Base-by-base conservation (phyloP, 805 yeast genomes). In the Starmerella kuoi region DNA sequence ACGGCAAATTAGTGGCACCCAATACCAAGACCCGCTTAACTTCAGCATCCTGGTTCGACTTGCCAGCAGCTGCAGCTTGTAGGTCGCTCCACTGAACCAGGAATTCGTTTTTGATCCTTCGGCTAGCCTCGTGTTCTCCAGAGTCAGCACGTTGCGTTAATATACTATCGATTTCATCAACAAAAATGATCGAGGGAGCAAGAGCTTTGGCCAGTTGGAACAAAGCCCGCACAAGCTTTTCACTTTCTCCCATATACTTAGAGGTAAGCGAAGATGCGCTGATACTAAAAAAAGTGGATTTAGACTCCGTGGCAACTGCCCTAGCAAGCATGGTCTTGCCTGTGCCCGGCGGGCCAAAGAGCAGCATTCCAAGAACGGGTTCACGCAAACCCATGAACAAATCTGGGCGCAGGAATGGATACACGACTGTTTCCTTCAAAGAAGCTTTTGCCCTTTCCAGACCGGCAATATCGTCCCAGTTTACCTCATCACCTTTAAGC, bases 331-430 rank as follows among this genome's bases (percentile, higher is more conserved):
- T 87, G 1, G 96, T 87, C 57, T 91, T 88, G 43, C 97, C 97
- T 0, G 97, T 88, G n/a, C 98, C 98, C 0, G 97, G 96, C 2
- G 98, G 97, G 0, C 98, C 98, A 65, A 86, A 88, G 32, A 88
- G 63, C 18, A 88, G 67, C 94, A 91, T 85, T n/a, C 97, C 97
- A 45, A 94, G 66, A 0, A 94, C 87, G 0, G 97, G 97, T 62
- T 87, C 96, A 52, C 96, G 69, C 40, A 88, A 64, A 0, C 96
- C 97, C 45, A 75, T 73, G 58, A 88, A 91, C 44, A 88, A 67
- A 61, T 88, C 97, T 0, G 97, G 98, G 39, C 97, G 70, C 50
- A 91, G 62, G 56, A 88, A 87, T 20, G 98, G 98, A 59, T 87
- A 88, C 12, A 88, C 96, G 3, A 91, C 95, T 0, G 96, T 83